Evolutionary conservation across 805 yeast species (phyloP).

Genomic region (Pichia manshurica): DNA sequence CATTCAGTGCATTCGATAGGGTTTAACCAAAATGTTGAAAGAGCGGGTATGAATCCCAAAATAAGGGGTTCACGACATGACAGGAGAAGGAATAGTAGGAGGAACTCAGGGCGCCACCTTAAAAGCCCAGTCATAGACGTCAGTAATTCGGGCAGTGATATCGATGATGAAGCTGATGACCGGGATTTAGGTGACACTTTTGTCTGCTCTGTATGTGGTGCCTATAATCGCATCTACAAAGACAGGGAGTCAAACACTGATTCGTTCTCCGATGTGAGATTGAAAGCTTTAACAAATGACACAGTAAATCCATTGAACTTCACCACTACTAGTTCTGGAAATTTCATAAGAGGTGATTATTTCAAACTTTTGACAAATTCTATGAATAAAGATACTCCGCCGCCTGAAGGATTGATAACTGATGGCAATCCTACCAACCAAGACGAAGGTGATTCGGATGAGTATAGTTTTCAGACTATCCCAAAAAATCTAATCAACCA

Average conservation of each 20-base stretch:
- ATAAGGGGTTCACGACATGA: no score
- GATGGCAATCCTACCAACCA: not conserved
- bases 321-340: slow-evolving; percentile 13
- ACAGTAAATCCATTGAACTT: slow-evolving; percentile 1
- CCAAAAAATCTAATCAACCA: slow-evolving; percentile 58
- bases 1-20: not conserved
- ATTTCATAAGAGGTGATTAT: slow-evolving; percentile 25
- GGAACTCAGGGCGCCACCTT: no score
- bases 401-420: slow-evolving; percentile 2
- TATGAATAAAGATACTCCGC: not conserved
- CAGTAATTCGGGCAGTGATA: no score
- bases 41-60: no score
- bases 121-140: no score
- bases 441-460: not conserved
- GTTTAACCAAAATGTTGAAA: no score
- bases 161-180: no score
- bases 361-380: slow-evolving; percentile 23
- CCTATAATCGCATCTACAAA: slow-evolving; percentile 8
- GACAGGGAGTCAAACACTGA: not conserved
- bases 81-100: no score
- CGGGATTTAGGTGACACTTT: slow-evolving; percentile 5
- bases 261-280: not conserved
- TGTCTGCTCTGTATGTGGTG: slow-evolving; percentile 27
- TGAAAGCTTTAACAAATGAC: not conserved
- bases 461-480: slow-evolving; percentile 5